Evolutionary conservation across 2,329 filamentous ascomycete genomes (phyloP).

Genomic region (Chlorencoelia australis): DNA sequence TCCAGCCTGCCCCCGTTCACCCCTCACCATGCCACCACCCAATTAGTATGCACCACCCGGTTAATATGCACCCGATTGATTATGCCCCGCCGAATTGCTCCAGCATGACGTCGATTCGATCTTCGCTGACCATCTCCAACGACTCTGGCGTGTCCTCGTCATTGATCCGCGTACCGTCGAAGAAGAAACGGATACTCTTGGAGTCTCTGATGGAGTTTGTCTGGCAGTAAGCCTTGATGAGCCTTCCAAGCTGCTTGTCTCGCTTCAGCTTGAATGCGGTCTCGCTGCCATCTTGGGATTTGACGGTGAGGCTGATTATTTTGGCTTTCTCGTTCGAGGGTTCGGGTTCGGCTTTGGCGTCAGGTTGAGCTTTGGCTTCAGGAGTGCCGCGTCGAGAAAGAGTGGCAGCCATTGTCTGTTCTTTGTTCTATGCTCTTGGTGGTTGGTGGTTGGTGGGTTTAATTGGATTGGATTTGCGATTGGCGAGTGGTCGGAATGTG

Average conservation of each 20-base stretch:
- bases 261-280: slow-evolving; percentile 4
- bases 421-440: too few relatives aligned
- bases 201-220: neutral
- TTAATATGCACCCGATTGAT: too few relatives aligned
- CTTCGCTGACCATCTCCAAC: slow-evolving; percentile 1
- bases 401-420: too few relatives aligned
- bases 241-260: neutral
- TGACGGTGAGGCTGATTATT: slow-evolving; percentile 1
- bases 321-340: too few relatives aligned
- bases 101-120: neutral
- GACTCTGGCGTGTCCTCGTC: neutral
- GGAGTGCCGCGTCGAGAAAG: too few relatives aligned
- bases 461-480: too few relatives aligned
- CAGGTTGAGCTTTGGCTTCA: too few relatives aligned
- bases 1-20: too few relatives aligned
- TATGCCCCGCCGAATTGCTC: slow-evolving; percentile 1
- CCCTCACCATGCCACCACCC: too few relatives aligned
- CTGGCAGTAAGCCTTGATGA: slow-evolving; percentile 2
- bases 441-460: too few relatives aligned
- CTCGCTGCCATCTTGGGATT: neutral
- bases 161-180: neutral
- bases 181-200: neutral
- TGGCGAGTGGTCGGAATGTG: too few relatives aligned
- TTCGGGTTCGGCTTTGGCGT: neutral
- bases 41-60: too few relatives aligned